These are phyloP conservation scores for Pichia sp. DNA, from an alignment of 1,139 yeast species.

Conservation along the genomic window DNA sequence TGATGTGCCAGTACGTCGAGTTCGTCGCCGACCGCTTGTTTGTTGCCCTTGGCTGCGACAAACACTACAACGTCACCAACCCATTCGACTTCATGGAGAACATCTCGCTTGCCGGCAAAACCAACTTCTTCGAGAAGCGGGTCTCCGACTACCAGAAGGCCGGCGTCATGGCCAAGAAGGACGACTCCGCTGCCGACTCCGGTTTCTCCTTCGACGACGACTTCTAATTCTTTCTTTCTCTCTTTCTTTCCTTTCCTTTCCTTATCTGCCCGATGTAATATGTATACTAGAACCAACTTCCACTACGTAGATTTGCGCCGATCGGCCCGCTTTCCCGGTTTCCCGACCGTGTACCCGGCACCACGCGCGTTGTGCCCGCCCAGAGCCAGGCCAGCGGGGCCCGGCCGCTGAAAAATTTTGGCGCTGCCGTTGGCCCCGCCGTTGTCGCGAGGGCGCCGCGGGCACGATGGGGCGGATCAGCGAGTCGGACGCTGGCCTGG, in stretches of 20 bases:
- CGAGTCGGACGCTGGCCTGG: too few relatives aligned
- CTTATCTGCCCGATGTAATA: neutral
- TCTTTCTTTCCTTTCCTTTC: neutral
- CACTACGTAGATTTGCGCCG: too few relatives aligned
- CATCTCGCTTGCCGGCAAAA: constrained; percentile 95
- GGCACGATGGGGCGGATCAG: too few relatives aligned
- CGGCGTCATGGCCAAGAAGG: constrained; percentile 80
- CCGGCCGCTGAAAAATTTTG: too few relatives aligned
- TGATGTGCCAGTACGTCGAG: constrained; percentile 97
- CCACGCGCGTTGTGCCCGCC: too few relatives aligned
- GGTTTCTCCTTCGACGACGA: constrained; percentile 50
- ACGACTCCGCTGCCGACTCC: constrained; percentile 30
- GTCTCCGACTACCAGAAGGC: constrained; percentile 99
- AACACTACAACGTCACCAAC: constrained; percentile 79
- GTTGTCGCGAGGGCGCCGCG: too few relatives aligned
- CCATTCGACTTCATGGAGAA: constrained; percentile 99
- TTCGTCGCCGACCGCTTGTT: constrained; percentile 94
- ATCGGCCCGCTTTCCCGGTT: too few relatives aligned
- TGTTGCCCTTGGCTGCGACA: constrained; percentile 83
- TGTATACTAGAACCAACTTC: neutral
- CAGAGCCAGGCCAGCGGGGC: too few relatives aligned
- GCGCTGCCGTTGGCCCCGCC: too few relatives aligned
- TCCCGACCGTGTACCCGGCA: too few relatives aligned
- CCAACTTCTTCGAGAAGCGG: constrained; percentile 98
- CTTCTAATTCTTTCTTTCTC: constrained; percentile 32